A percentile compares a stretch with the other conserved stretches of the same genome.
Conservation (phyloP, 169 alveolate genomes). For the Ichthyophthirius multifiliis region DNA sequence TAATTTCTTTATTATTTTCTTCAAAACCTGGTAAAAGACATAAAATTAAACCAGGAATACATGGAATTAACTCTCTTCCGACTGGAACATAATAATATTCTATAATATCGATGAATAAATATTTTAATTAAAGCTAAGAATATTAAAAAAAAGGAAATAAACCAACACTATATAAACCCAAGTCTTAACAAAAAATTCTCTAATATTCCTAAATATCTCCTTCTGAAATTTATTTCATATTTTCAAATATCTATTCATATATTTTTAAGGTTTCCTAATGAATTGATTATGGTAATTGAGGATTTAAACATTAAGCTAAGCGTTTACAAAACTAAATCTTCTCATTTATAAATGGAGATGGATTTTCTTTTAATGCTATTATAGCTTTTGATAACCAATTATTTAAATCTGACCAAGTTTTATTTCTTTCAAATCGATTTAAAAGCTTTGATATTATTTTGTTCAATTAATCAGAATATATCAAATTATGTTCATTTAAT, state of each 20-base stretch:
- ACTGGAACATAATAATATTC: constrained; percentile 18
- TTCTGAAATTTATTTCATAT: not conserved
- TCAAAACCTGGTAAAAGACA: constrained; percentile 50
- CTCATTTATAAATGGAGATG: constrained; percentile 34
- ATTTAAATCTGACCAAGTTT: constrained; percentile 42
- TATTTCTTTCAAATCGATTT: constrained; percentile 27
- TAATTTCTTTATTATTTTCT: constrained; percentile 29
- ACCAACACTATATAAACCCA: constrained; percentile 39
- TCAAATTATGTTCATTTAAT: too few species aligned
- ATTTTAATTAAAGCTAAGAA: constrained; percentile 28
- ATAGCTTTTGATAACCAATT: constrained; percentile 20
- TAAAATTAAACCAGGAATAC: constrained; percentile 38
- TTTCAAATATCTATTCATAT: constrained; percentile 14
- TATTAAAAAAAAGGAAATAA: constrained; percentile 46
- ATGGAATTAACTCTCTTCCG: constrained; percentile 36
- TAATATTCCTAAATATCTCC: not conserved
- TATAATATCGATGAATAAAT: constrained; percentile 19
- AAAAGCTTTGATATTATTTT: too few species aligned
- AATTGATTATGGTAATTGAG: constrained; percentile 16
- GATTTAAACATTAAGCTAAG: constrained; percentile 49
- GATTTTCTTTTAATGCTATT: constrained; percentile 26
- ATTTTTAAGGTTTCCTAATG: constrained; percentile 21
- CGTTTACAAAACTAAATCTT: constrained; percentile 32
- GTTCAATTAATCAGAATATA: too few species aligned
- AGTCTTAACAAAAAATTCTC: constrained; percentile 22